Evolutionary conservation across 2,329 filamentous ascomycete species (phyloP).

Genomic region (Penicillium sp.): DNA sequence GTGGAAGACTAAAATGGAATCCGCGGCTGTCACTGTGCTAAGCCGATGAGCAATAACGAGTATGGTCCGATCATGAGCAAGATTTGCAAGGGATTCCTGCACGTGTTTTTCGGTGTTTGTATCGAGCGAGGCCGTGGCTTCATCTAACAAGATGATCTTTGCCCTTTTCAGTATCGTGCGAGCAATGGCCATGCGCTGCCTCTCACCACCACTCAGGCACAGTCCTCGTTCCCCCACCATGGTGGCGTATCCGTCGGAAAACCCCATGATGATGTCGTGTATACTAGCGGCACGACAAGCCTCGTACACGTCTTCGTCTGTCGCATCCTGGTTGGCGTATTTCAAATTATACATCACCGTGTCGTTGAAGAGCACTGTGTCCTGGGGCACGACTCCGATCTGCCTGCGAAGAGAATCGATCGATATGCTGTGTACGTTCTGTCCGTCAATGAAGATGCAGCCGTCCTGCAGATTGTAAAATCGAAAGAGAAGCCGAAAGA

Average conservation of each 20-base stretch:
- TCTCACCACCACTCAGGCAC: conserved; percentile 43
- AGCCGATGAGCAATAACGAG: conserved; percentile 63
- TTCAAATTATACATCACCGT: conserved; percentile 65
- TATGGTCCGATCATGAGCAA: conserved; percentile 28
- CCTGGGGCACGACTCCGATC: conserved; percentile 65
- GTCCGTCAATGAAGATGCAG: conserved; percentile 53
- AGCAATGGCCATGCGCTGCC: conserved; percentile 47
- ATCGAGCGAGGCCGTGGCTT: conserved; percentile 46
- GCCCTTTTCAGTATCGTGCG: conserved; percentile 44
- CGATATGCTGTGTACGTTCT: conserved; percentile 59
- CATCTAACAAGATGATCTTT: conserved; percentile 43
- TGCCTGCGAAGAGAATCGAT: conserved; percentile 58
- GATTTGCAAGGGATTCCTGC: conserved; percentile 22
- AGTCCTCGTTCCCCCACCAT: conserved; percentile 35
- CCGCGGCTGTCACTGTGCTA: conserved; percentile 80
- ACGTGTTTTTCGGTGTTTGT: conserved; percentile 34
- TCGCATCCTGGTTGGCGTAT: conserved; percentile 52
- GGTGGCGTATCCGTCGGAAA: conserved; percentile 40
- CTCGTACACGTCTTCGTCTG: conserved; percentile 28
- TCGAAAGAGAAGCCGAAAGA: conserved; percentile 55
- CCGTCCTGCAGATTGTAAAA: conserved; percentile 55
- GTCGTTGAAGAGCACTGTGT: conserved; percentile 64
- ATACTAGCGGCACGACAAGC: too few relatives aligned
- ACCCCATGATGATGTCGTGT: conserved; percentile 40
- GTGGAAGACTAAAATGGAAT: conserved; percentile 78